Conservation (phyloP, 2,329 filamentous ascomycete species). For the Metarhizium brunneum region DNA sequence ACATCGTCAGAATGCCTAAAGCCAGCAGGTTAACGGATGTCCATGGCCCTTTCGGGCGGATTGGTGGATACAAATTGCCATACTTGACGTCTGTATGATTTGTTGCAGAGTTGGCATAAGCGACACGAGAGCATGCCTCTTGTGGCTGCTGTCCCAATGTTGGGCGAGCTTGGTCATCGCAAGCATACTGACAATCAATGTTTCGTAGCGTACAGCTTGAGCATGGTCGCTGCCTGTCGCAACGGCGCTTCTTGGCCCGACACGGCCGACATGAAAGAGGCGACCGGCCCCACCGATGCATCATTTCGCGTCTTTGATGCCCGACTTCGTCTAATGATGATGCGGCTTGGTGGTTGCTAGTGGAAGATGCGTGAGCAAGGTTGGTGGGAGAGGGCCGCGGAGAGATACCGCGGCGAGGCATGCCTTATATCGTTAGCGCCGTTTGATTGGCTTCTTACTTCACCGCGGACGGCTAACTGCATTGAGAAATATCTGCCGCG, state of each 20-base stretch:
- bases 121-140: neutral
- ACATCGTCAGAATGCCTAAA: constrained; percentile 10
- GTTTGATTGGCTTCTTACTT: neutral
- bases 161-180: constrained; percentile 6
- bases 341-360: too few species aligned
- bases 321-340: neutral
- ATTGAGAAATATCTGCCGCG: neutral
- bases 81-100: neutral
- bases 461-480: neutral
- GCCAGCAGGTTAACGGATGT: neutral
- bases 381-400: neutral
- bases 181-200: constrained; percentile 11
- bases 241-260: constrained; percentile 8
- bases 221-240: constrained; percentile 7
- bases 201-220: constrained; percentile 8
- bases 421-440: too few species aligned
- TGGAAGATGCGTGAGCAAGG: too few species aligned
- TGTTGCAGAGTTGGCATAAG: neutral
- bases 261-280: constrained; percentile 5
- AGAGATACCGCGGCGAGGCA: neutral
- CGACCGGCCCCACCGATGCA: constrained; percentile 5
- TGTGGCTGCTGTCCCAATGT: neutral
- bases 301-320: neutral
- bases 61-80: neutral
- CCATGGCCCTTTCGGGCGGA: neutral